phyloP scores from a whole-genome alignment of 2,329 filamentous ascomycete species.

The Plenodomus biglobosus region DNA sequence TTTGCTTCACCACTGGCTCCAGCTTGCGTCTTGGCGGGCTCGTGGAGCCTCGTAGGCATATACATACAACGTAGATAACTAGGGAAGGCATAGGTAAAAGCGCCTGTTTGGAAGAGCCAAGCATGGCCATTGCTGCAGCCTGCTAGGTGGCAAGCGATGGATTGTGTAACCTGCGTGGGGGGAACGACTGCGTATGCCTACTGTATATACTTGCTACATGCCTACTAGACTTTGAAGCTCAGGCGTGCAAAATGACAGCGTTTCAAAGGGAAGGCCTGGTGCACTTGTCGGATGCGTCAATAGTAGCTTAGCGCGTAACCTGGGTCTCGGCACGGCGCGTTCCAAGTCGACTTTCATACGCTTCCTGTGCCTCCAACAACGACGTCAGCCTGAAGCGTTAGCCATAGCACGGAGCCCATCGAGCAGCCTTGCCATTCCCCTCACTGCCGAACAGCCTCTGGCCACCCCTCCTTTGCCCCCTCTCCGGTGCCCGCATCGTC shows the following conservation, averaged over 20 bases:
- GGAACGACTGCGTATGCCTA: no score
- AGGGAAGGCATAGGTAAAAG: no score
- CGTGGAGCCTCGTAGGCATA: no score
- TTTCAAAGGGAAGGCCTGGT: neutral
- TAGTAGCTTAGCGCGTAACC: neutral
- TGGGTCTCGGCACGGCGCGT: neutral
- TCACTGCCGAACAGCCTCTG: neutral
- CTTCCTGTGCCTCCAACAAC: neutral
- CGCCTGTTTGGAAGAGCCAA: no score
- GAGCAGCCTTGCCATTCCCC: neutral
- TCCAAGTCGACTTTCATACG: neutral
- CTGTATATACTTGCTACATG: no score
- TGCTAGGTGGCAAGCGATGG: no score
- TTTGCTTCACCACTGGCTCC: no score
- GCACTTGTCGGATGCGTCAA: neutral
- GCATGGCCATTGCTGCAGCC: no score
- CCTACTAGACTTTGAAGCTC: no score
- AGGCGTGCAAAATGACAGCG: no score
- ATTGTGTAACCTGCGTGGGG: no score
- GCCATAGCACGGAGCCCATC: slow-evolving; percentile 22
- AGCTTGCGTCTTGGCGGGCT: neutral
- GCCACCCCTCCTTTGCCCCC: neutral
- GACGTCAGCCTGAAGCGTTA: slow-evolving; percentile 4
- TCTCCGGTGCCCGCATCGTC: neutral
- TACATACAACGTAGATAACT: no score